phyloP scores from a whole-genome alignment of 73 alveolate species.

The Tetrahymena malaccensis region DNA sequence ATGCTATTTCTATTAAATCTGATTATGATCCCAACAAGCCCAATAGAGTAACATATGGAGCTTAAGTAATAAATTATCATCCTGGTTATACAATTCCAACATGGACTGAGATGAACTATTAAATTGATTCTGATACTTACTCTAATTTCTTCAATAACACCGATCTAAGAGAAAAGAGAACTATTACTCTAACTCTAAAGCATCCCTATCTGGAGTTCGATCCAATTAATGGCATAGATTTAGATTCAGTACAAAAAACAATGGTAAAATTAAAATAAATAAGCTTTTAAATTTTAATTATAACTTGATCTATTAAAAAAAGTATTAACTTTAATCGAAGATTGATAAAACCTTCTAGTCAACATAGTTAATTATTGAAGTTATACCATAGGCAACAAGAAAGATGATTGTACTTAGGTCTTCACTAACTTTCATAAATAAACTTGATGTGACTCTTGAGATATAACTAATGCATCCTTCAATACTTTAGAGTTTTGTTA shows the following conservation, averaged over 20 bases:
- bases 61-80: not conserved
- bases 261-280: not conserved
- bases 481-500: not conserved
- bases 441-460: not conserved
- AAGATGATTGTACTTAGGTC: not conserved
- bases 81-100: not conserved
- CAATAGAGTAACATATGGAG: not conserved
- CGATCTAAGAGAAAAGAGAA: not conserved
- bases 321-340: not conserved
- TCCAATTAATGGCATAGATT: not conserved
- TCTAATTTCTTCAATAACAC: not conserved
- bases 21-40: not conserved
- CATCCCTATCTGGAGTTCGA: not conserved
- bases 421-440: not conserved
- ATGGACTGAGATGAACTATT: not conserved
- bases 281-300: no score
- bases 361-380: not conserved
- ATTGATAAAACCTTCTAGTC: not conserved
- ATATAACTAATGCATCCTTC: not conserved
- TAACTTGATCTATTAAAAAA: not conserved
- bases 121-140: not conserved
- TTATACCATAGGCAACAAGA: not conserved
- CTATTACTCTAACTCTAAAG: not conserved
- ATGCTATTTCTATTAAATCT: not conserved
- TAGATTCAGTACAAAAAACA: not conserved